These are phyloP conservation scores for Silybum marianum DNA, from an alignment of 129 eudicot genomes.

Conservation along the genomic window DNA sequence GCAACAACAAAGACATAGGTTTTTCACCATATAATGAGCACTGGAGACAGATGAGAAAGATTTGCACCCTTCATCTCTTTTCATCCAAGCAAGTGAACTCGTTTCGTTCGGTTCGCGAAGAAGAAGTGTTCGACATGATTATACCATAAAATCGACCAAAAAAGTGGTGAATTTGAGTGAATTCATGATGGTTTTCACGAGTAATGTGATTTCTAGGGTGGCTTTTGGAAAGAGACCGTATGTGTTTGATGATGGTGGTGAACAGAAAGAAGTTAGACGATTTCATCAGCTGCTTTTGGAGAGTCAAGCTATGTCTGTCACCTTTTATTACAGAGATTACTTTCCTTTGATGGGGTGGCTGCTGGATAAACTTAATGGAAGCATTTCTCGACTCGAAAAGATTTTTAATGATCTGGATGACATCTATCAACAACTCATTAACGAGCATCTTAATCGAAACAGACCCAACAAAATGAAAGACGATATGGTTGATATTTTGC, in stretches of 20 bases:
- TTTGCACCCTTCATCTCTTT: conserved; percentile 6
- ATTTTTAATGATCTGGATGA: conserved; percentile 14
- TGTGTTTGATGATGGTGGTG: not conserved
- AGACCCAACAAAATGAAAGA: not conserved
- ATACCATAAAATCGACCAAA: not conserved
- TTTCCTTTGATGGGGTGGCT: conserved; percentile 28
- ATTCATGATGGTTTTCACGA: conserved; percentile 4
- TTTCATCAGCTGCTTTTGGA: conserved; percentile 15
- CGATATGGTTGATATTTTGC: conserved; percentile 22
- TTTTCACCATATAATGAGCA: not conserved
- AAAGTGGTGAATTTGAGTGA: not conserved
- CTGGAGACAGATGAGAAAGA: conserved; percentile 17
- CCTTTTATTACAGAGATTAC: conserved; percentile 12
- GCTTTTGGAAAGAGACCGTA: conserved; percentile 15
- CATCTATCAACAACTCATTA: conserved; percentile 19
- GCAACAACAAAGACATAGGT: not conserved
- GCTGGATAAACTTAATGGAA: conserved; percentile 30
- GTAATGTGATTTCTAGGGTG: conserved; percentile 15
- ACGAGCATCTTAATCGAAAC: conserved; percentile 17
- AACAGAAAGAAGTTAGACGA: not conserved
- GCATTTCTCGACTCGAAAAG: conserved; percentile 3
- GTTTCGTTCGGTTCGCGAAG: not conserved
- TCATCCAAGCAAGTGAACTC: not conserved
- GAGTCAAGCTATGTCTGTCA: not conserved
- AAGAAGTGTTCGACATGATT: not conserved